Base-by-base conservation (phyloP, 2,329 filamentous ascomycete species). In the Ilyonectria sp. region DNA sequence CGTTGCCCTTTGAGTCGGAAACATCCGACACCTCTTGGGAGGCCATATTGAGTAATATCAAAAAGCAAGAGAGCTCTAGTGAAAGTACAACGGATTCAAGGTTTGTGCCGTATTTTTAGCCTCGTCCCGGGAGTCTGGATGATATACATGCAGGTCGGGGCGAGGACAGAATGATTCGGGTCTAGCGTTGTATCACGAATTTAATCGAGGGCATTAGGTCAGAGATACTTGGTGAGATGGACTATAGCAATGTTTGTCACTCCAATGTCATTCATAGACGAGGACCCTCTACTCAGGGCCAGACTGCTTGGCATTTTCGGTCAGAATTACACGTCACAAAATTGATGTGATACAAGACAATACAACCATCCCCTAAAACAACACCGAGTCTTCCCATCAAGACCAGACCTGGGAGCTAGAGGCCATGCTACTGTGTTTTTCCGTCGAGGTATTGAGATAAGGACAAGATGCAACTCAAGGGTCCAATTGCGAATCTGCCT, bases 401-500 rank as follows among this genome's bases (percentile, higher is more conserved):
- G 1, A 6, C 26, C 26, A 26, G 6, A 6, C 26, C 26, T 26
- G 4, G 26, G 6, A 26, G 26, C 26, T 26, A 26, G 26, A 26
- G 26, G 26, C 5, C 26, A 26, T 6, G 26, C 4, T 26, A 6
- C 6, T 26, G 5, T 26, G 4, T 26, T 26, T 26, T 26, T 26
- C 26, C 26, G 26, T 6, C 26, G 6, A 26, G 26, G 4, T 26
- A 26, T 26, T 26, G 26, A 6, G 26, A 26, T 23, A 35, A 50
- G 31, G 23, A 7, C 21, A 66, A 66, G 58, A 50, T 59, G 63
- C 52, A 66, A 66, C 35, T 63, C 46, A 19, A 47, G 44, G 6
- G 60, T 35, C 53, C 26, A 19, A 66, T 66, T 62, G 63, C 63
- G 63, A 66, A 66, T 57, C 11, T 57, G 33, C 62, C 62, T 10